Evolutionary conservation across 108 stramenopile genomes (phyloP).

Genomic region (Skeletonema costatum): DNA sequence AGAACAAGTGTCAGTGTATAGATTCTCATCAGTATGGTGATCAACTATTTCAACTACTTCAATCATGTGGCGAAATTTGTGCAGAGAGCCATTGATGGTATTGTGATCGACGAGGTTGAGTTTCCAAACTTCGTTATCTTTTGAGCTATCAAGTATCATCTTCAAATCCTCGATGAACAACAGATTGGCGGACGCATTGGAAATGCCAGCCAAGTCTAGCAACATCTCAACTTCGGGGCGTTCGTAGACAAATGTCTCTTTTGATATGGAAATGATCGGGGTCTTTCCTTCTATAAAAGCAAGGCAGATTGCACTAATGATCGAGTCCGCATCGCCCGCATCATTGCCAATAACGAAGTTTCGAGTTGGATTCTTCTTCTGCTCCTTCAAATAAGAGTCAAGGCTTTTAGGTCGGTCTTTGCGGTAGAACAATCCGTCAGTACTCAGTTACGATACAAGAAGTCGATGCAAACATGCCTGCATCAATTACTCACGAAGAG

Average conservation of each 20-base stretch:
- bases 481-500: not conserved
- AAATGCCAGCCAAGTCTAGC: conserved; percentile 52
- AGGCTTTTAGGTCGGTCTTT: not conserved
- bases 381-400: conserved; percentile 25
- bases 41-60: conserved; percentile 74
- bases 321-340: conserved; percentile 88
- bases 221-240: conserved; percentile 73
- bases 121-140: not conserved
- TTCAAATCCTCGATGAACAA: conserved; percentile 51
- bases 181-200: conserved; percentile 36
- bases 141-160: not conserved
- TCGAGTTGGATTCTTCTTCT: conserved; percentile 31
- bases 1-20: conserved; percentile 55
- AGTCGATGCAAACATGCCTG: not conserved
- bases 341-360: conserved; percentile 78
- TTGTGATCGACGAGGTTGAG: conserved; percentile 83
- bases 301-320: conserved; percentile 68
- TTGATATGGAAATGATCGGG: conserved; percentile 49
- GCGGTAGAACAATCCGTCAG: not conserved
- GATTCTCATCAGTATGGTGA: conserved; percentile 74
- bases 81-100: conserved; percentile 26
- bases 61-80: conserved; percentile 20
- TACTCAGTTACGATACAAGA: not conserved
- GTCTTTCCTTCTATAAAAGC: conserved; percentile 62
- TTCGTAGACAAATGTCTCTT: conserved; percentile 25